phyloP scores from a whole-genome alignment of 441 rosid species.

The Pelargonium citronellum region DNA sequence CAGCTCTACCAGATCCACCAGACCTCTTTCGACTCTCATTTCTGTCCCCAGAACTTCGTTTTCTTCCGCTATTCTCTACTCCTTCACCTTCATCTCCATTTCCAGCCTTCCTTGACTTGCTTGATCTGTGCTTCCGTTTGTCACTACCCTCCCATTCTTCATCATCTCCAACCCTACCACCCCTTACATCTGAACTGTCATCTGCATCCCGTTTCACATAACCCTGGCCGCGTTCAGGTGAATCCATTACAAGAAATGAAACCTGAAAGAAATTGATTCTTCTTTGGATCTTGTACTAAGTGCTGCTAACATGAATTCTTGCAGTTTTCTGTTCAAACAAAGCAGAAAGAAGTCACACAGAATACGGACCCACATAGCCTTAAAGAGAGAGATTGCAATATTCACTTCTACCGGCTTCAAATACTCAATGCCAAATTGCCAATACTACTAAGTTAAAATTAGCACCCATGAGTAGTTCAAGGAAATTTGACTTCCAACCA shows the following conservation, averaged over 20 bases:
- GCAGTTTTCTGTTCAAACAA: not conserved
- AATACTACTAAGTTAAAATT: too few relatives aligned
- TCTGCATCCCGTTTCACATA: slow-evolving; percentile 40
- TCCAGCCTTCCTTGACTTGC: slow-evolving; percentile 50
- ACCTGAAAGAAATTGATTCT: slow-evolving; percentile 3
- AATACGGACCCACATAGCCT: not conserved
- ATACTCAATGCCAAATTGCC: too few relatives aligned
- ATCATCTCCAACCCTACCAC: slow-evolving; percentile 47
- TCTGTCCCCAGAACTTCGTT: slow-evolving; percentile 55
- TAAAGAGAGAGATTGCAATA: not conserved
- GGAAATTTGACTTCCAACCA: too few relatives aligned
- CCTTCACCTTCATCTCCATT: slow-evolving; percentile 54
- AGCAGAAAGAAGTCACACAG: not conserved
- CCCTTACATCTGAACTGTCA: slow-evolving; percentile 40
- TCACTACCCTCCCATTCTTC: slow-evolving; percentile 57
- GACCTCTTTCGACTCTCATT: slow-evolving; percentile 60
- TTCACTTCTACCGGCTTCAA: too few relatives aligned
- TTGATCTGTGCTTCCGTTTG: slow-evolving; percentile 59
- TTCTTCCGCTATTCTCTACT: slow-evolving; percentile 45
- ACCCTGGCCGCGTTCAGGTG: slow-evolving; percentile 52
- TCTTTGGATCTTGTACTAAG: not conserved
- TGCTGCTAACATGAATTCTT: not conserved
- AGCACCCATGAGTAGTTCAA: too few relatives aligned
- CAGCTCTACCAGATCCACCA: slow-evolving; percentile 44
- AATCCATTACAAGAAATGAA: slow-evolving; percentile 39